Conservation (phyloP, 2,329 filamentous ascomycete species). For the Clarireedia homoeocarpa region DNA sequence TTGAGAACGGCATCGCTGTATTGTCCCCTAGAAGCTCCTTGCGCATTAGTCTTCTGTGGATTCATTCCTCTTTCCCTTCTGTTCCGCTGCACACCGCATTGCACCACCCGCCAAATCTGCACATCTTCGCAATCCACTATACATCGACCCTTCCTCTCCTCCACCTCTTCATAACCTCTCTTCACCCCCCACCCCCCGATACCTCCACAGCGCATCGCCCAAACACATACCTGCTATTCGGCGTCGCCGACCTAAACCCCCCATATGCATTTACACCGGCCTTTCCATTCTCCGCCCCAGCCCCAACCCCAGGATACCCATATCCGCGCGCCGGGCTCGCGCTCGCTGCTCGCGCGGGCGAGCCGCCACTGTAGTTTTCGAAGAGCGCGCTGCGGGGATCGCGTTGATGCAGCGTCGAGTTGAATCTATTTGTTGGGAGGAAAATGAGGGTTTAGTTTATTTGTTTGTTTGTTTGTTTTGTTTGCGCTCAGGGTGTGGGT, state of each 20-base stretch:
- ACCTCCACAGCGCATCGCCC: neutral
- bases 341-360: slow-evolving; percentile 7
- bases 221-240: slow-evolving; percentile 53
- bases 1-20: slow-evolving; percentile 88
- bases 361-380: slow-evolving; percentile 59
- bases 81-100: too few species aligned
- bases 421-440: slow-evolving; percentile 45
- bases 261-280: slow-evolving; percentile 24
- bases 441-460: neutral
- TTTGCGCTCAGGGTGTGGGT: neutral
- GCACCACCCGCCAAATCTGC: too few species aligned
- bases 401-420: slow-evolving; percentile 65
- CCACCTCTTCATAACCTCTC: neutral
- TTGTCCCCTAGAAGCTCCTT: slow-evolving; percentile 55
- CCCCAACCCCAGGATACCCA: slow-evolving; percentile 43
- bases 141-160: neutral
- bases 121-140: neutral
- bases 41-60: neutral
- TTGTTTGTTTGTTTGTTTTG: neutral
- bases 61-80: neutral
- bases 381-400: slow-evolving; percentile 67
- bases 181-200: neutral
- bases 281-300: slow-evolving; percentile 5
- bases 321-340: slow-evolving; percentile 31
- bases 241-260: slow-evolving; percentile 60